Evolutionary conservation across 2,329 filamentous ascomycete genomes (phyloP), one percentile per base, ranked within the genome.

Genomic region (Remersonia thermophila): DNA sequence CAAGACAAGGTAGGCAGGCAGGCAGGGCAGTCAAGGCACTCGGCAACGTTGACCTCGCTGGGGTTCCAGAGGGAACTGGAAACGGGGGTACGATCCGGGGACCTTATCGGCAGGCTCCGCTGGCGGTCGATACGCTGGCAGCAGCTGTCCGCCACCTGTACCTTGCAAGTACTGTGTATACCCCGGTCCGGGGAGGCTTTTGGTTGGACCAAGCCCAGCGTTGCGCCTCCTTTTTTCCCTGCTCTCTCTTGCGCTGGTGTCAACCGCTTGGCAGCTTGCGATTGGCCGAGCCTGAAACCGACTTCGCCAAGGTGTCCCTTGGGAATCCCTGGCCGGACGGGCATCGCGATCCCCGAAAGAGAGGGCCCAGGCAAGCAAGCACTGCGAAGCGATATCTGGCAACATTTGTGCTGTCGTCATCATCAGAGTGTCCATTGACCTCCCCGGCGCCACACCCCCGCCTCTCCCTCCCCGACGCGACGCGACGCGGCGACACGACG

Each of bases 351-450:
- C 20, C 20, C 20, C 20, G 20, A 23, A 23, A 23, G 20, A 23
- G 20, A 9, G 20, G 9, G 9, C 20, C 9, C 20, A 5, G 9
- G 20, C 20, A 23, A 23, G 20, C 20, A 23, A 23, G 20, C 20
- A 23, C 9, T 20, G 32, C 20, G 32, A 20, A 34, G 32, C 20
- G 16, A 25, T 13, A 12, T 18, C 32, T 33, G 31, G 20, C 20
- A 23, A 23, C 20, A 23, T 23, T 23, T 5, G 5, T 23, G 20
- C 20, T 23, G 20, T 23, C 20, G 20, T 23, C 20, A 44, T 44
- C 47, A 47, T 43, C 43, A 49, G 47, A 45, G 41, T 49, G 47
- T 45, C 48, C 48, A 44, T 30, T 36, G 34, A 33, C 31, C 33
- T 18, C 12, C 20, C 20, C 20, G 20, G 9, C 20, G 5, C 20